phyloP scores from a whole-genome alignment of 305 asterid species.

The Solanum aculeatissimum region DNA sequence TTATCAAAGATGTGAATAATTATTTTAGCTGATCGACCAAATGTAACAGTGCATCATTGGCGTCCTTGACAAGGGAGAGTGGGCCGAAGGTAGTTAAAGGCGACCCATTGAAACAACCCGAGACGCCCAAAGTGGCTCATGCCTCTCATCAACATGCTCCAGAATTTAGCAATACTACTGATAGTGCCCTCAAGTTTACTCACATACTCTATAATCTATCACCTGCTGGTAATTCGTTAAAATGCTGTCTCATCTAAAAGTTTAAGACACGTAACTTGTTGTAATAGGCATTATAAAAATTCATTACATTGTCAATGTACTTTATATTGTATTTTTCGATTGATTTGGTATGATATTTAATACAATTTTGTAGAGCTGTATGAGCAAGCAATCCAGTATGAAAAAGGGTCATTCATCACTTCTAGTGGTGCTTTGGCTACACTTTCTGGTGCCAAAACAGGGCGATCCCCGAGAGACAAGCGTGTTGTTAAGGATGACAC shows the following conservation, averaged over 20 bases:
- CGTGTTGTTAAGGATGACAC: conserved; percentile 84
- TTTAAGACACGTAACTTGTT: not conserved
- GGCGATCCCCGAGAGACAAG: conserved; percentile 84
- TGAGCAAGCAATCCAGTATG: conserved; percentile 79
- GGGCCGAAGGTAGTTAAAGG: conserved; percentile 92
- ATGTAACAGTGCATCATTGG: conserved; percentile 56
- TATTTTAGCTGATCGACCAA: not conserved
- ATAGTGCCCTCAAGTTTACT: conserved; percentile 78
- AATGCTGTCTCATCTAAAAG: not conserved
- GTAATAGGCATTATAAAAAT: no score
- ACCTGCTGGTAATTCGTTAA: conserved; percentile 54
- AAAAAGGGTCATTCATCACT: conserved; percentile 80
- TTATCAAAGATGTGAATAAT: no score
- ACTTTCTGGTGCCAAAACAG: conserved; percentile 94
- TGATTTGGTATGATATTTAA: no score
- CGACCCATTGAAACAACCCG: conserved; percentile 40
- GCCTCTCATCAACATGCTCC: conserved; percentile 26
- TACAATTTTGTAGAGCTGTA: conserved; percentile 45
- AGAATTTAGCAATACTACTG: conserved; percentile 31
- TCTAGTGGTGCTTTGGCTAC: conserved; percentile 85
- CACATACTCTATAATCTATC: conserved; percentile 90
- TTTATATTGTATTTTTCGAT: no score
- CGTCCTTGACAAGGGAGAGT: conserved; percentile 74
- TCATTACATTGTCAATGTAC: no score
- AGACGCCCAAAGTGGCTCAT: conserved; percentile 38